Evolutionary conservation across 176 grass and related monocot species (phyloP), one percentile per base, ranked within the genome.

Genomic region (Poa annua): DNA sequence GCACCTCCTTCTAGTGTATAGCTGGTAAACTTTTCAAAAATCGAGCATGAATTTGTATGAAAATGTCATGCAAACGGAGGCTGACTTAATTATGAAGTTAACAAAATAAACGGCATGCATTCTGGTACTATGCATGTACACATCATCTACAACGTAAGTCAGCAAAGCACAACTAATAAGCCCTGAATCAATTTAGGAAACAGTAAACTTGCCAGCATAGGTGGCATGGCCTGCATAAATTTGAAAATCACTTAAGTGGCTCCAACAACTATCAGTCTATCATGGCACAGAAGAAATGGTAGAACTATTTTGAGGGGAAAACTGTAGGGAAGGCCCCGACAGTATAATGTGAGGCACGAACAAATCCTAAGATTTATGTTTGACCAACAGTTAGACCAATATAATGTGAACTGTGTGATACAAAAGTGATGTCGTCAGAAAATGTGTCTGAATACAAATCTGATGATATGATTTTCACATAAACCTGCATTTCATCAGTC

Each of bases 1-100:
- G 20, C 3, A 34, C 3, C 45, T 79, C 63, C 21, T 79, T 61
- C n/a, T 57, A 48, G 42, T 20, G 22, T 47, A 48, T 79, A 48
- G 14, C 21, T 78, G 52, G 74, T 63, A 60, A 45, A 60, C 36
- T 47, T 78, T 78, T 25, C 56, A 63, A 45, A 63, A n/a, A 48
- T 64, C 22, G 25, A 26, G 38, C 60, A 79, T 62, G 8, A 45
- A 79, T 48, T 29, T 62, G 38, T 63, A 24, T 60, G 54, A 60
- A 77, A 42, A 60, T 59, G 61, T 41, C 36, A 77, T 44, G 34
- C 35, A 57, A 10, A 76, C 55, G 32, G 51, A 77, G 38, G 53
- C 60, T 64, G 2, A 29, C 26, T 39, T 62, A 22, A 8, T 77
- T 59, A 77, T 3, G 7, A 15, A 59, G 20, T 77, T 77, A 8